Evolutionary conservation across 495 filamentous ascomycete species (phyloP), one percentile per base, ranked within the genome.

Genomic region (Aspergillus affinis): DNA sequence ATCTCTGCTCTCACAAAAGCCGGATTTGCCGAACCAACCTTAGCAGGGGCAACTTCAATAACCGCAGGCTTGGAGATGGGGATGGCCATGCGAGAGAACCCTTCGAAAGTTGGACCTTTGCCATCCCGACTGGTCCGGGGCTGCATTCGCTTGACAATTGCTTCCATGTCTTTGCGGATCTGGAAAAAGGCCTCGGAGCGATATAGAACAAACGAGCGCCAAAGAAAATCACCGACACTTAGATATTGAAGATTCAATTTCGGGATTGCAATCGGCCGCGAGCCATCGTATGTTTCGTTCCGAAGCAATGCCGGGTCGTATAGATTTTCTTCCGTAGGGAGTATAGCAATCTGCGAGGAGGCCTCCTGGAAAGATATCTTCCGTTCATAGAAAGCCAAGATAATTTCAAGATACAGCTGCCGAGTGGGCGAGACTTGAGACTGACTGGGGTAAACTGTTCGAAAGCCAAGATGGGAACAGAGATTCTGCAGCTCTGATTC

Each of bases 231-330:
- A 4, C 94, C 92, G 36, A 97, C 84, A 8, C 91, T 93, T 26
- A 99, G 82, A 70, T 99, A 98, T 65, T 98, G 94, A 46, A 99
- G 81, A 68, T 96, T 98, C 52, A 98, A 75, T 65, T 98, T 99
- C 2, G 94, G 94, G 54, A 99, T 87, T 6, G 94, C 91, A 51
- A 99, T 79, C 10, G 94, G 92, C 26, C 85, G 84, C 41, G 93
- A 92, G 44, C 93, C 94, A 71, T 96, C 87, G 62, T 97, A 99
- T 13, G 82, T 82, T 65, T 96, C 93, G 59, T 93, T 93, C 50
- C 93, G 84, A 59, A 94, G 72, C 30, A 96, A 80, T n/a, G 87
- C 84, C 50, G 83, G 77, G 54, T 98, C 93, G 66, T 97, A 97
- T n/a, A 99, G 82, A 36, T 59, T 66, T 55, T 82, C 80, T 67